Evolutionary conservation across 2,329 filamentous ascomycete species (phyloP), one percentile per base, ranked within the genome.

Genomic region (Fusarium azukiicola): DNA sequence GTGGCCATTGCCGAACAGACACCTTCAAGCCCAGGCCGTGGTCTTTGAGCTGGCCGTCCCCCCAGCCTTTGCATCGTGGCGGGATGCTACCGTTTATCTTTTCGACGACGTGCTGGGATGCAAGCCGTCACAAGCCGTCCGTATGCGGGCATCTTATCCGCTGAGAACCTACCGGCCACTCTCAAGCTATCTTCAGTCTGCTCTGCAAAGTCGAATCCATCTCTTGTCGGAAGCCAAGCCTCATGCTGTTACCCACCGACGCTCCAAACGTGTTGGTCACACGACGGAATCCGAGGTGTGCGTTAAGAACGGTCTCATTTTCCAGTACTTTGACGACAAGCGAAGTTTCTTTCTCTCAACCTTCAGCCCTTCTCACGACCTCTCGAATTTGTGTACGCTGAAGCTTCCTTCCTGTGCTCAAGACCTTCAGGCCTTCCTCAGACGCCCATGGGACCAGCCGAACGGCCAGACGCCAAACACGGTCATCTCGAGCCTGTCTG

Each of bases 21-120:
- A 56, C 0, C n/a, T 76, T 0, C 40, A 86, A 19, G 87, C 88
- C 0, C 90, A 92, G 75, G 84, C 90, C 0, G 88, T 87, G 0
- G 86, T 94, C 0, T 94, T 94, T 47, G 93, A 94, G 75, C 84
- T 94, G 0, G 71, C 77, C 0, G 74, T 89, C 0, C 92, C 92
- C 0, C 0, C 16, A 0, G n/a, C 16, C 1, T 90, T 92, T 46
- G 80, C 80, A 1, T 63, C 78, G 3, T 94, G 92, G 92, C 86
- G 92, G 21, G 89, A 93, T 72, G 76, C 82, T 2, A 91, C 90
- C 0, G 72, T 87, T 0, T 89, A 85, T 64, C 42, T 94, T 3
- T 75, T 91, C 1, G 73, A 82, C 1, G 79, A 88, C 13, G 84
- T 91, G 1, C 80, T 93, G 1, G 23, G n/a, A 17, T 74, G 74